Conservation (phyloP, 169 alveolate genomes). For the Cryptosporidium bovis region DNA sequence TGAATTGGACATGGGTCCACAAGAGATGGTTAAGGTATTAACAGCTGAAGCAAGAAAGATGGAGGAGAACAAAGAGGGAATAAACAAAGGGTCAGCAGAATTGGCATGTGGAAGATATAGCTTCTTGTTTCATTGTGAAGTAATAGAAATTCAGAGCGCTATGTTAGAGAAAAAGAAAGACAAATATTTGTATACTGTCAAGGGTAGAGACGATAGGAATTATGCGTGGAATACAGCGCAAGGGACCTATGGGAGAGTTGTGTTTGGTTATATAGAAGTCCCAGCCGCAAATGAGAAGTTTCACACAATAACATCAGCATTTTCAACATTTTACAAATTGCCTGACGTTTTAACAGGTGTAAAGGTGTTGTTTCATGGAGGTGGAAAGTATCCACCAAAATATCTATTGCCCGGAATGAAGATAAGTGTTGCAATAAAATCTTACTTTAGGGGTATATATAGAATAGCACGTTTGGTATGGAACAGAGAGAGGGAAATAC, state of each 20-base stretch:
- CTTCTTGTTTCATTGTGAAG: constrained; percentile 62
- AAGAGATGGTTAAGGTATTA: constrained; percentile 38
- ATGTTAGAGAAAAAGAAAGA: constrained; percentile 29
- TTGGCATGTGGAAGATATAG: constrained; percentile 64
- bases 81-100: constrained; percentile 66
- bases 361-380: constrained; percentile 51
- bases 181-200: constrained; percentile 12
- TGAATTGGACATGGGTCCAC: constrained; percentile 66
- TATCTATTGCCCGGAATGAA: constrained; percentile 56
- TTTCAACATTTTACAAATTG: constrained; percentile 46
- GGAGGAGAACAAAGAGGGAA: constrained; percentile 37
- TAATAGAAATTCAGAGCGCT: constrained; percentile 1
- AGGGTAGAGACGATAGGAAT: neutral
- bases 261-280: constrained; percentile 67
- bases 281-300: constrained; percentile 26
- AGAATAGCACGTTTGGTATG: constrained; percentile 45
- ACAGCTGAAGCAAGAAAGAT: constrained; percentile 20
- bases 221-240: constrained; percentile 72
- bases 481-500: constrained; percentile 70
- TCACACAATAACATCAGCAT: neutral
- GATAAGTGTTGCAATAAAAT: constrained; percentile 56
- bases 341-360: constrained; percentile 43
- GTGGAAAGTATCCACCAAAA: constrained; percentile 61
- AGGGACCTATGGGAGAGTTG: constrained; percentile 73
- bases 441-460: constrained; percentile 51